A percentile compares a stretch with the other conserved stretches of the same genome.
Conservation (phyloP, 129 eudicot species). For the Artemisia annua region DNA sequence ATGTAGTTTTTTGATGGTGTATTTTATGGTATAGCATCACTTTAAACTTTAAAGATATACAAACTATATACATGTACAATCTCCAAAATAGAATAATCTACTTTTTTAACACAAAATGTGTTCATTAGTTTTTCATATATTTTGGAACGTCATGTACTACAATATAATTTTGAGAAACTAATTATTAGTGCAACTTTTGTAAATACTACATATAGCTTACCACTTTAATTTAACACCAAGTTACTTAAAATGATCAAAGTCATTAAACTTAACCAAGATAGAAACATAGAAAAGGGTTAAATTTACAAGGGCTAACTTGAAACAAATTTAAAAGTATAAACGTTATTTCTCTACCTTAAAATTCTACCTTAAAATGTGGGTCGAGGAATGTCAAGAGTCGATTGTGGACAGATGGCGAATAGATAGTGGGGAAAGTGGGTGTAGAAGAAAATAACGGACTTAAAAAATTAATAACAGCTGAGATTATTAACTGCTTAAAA, state of each 20-base stretch:
- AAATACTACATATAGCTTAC: no score
- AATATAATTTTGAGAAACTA: no score
- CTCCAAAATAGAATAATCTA: no score
- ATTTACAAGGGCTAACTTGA: not conserved
- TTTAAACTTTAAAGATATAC: no score
- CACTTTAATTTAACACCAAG: not conserved
- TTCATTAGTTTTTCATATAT: no score
- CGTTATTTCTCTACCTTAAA: slow-evolving; percentile 10
- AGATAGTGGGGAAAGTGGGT: slow-evolving; percentile 12
- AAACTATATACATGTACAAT: no score
- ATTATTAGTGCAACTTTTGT: no score
- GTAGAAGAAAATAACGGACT: not conserved
- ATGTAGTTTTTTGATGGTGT: no score
- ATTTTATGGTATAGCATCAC: no score
- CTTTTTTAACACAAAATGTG: no score
- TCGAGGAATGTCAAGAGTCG: not conserved
- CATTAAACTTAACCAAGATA: not conserved
- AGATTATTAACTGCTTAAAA: no score
- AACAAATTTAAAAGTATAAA: slow-evolving; percentile 7
- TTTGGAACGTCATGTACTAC: no score
- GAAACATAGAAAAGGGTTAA: not conserved
- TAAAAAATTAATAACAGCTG: not conserved
- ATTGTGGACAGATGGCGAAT: slow-evolving; percentile 7
- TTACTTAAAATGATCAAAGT: not conserved
- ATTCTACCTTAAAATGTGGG: slow-evolving; percentile 19